A percentile compares a stretch with the other conserved stretches of the same genome.
phyloP scores from a whole-genome alignment of 805 yeast genomes.

The Schizosaccharomyces octosporus region DNA sequence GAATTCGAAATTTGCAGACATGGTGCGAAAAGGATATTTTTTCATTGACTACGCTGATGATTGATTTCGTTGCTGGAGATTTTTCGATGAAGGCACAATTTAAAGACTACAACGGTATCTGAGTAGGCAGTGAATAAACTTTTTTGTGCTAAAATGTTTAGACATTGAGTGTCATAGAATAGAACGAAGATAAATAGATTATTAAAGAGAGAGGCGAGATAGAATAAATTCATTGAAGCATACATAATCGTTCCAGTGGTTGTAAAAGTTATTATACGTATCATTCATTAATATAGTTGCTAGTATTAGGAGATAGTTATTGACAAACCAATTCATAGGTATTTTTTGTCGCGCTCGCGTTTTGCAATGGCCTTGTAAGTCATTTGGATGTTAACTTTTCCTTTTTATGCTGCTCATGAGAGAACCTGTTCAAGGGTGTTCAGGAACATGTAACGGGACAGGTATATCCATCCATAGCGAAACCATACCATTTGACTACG shows the following conservation, averaged over 20 bases:
- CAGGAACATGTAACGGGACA: conserved; percentile 52
- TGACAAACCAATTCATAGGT: no score
- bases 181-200: neutral
- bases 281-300: no score
- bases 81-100: neutral
- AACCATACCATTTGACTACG: conserved; percentile 87
- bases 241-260: no score
- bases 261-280: no score
- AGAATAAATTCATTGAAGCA: no score
- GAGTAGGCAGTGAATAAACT: neutral
- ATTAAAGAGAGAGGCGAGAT: no score
- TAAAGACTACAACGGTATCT: conserved; percentile 2
- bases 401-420: neutral
- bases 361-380: no score
- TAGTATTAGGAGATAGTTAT: no score
- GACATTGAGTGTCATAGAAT: neutral
- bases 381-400: no score
- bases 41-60: neutral
- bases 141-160: neutral
- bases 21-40: neutral
- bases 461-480: conserved; percentile 62
- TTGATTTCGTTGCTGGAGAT: neutral
- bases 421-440: conserved; percentile 28
- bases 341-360: no score
- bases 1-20: no score